Percentiles rank a stretch among this genome's conserved stretches.
Conservation (phyloP, 129 eudicot species). For the Daucus carota region DNA sequence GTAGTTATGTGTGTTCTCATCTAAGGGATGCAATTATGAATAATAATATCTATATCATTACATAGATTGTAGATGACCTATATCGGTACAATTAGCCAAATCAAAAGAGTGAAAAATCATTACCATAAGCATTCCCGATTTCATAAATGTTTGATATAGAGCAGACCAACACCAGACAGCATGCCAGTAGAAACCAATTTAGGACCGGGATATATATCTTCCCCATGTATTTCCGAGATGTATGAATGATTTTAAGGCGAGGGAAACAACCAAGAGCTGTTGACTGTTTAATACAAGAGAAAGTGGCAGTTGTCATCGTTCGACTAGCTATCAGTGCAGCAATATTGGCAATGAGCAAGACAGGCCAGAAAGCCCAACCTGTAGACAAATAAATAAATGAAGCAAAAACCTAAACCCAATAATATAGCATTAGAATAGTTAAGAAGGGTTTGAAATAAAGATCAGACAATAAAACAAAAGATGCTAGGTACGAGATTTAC, state of each 20-base stretch:
- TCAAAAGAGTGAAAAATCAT: slow-evolving; percentile 10
- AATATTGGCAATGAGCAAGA: slow-evolving; percentile 70
- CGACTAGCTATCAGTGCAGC: slow-evolving; percentile 93
- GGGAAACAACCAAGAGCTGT: slow-evolving; percentile 96
- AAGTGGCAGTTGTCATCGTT: slow-evolving; percentile 91
- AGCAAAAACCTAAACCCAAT: background rate
- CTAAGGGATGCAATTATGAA: background rate
- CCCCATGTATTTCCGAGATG: slow-evolving; percentile 93
- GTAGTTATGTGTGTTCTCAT: background rate
- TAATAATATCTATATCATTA: background rate
- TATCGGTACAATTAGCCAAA: background rate
- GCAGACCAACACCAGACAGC: slow-evolving; percentile 66
- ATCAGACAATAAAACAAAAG: background rate
- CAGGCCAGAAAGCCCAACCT: slow-evolving; percentile 88
- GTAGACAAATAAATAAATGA: slow-evolving; percentile 22
- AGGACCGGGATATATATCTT: slow-evolving; percentile 90
- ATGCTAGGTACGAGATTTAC: slow-evolving; percentile 26
- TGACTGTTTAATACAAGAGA: slow-evolving; percentile 90
- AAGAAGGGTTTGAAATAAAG: background rate
- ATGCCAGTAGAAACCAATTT: slow-evolving; percentile 82
- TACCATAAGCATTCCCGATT: slow-evolving; percentile 98
- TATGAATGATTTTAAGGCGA: slow-evolving; percentile 84
- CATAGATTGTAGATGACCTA: background rate
- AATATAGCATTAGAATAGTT: background rate
- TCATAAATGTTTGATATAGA: slow-evolving; percentile 68